phyloP scores from a whole-genome alignment of 2,329 filamentous ascomycete genomes.

The Claviceps paspali region DNA sequence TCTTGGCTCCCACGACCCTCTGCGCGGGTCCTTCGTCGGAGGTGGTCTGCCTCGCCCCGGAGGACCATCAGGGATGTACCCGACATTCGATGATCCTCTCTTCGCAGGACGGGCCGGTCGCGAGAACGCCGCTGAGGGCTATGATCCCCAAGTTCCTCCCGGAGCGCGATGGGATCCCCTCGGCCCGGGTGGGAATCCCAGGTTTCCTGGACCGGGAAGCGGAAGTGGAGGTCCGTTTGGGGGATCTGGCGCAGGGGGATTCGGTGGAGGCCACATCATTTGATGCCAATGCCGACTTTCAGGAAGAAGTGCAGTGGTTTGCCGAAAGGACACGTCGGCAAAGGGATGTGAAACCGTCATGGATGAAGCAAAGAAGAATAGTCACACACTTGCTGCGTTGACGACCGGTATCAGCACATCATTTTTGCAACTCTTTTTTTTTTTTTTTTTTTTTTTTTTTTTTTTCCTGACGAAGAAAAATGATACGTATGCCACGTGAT shows the following conservation, averaged over 20 bases:
- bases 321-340: no score
- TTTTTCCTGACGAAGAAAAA: no score
- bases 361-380: no score
- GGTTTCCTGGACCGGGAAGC: constrained; percentile 29
- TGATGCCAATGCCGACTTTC: no score
- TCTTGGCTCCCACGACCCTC: constrained; percentile 70
- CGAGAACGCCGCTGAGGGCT: constrained; percentile 19
- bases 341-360: no score
- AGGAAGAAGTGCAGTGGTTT: no score
- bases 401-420: no score
- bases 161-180: constrained; percentile 87
- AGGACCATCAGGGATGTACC: constrained; percentile 76
- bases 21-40: constrained; percentile 50
- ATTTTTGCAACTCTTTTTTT: no score
- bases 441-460: no score
- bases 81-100: constrained; percentile 82
- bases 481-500: no score
- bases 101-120: constrained; percentile 45
- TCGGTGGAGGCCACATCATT: constrained; percentile 19
- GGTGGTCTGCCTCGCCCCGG: constrained; percentile 43
- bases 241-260: constrained; percentile 19
- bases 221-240: constrained; percentile 25
- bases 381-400: no score
- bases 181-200: constrained; percentile 45
- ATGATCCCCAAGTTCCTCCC: constrained; percentile 61